These are phyloP conservation scores for Betula pendula DNA, from an alignment of 306 rosid genomes.

Conservation along the genomic window DNA sequence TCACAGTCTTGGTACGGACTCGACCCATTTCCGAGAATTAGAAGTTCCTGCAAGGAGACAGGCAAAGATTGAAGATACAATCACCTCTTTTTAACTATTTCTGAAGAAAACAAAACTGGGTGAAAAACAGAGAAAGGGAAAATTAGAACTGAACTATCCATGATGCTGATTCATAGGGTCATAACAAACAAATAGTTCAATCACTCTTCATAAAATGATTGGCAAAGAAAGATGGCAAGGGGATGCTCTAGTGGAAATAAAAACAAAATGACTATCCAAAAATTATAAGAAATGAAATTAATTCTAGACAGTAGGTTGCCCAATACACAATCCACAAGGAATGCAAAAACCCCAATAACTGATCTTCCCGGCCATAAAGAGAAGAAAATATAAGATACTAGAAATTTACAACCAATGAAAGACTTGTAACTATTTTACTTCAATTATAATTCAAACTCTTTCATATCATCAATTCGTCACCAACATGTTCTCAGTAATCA, in stretches of 20 bases:
- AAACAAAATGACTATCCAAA: background rate
- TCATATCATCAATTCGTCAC: background rate
- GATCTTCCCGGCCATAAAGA: background rate
- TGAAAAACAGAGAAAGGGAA: background rate
- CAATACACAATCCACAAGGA: background rate
- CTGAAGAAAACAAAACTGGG: no score
- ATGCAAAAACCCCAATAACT: background rate
- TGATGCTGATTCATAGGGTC: background rate
- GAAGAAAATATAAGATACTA: no score
- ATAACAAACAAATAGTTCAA: background rate
- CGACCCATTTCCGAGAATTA: slow-evolving; percentile 35
- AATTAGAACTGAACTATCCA: background rate
- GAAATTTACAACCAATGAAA: no score
- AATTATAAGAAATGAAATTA: background rate
- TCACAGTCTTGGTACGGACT: slow-evolving; percentile 45
- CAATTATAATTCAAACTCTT: background rate
- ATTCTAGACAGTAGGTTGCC: no score
- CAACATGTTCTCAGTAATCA: background rate
- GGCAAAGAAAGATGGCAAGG: background rate
- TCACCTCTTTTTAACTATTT: background rate
- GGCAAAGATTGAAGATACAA: background rate
- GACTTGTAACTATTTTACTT: no score
- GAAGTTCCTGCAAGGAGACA: background rate
- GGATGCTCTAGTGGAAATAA: background rate
- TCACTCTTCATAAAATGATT: background rate